Percentiles rank a stretch among this genome's conserved stretches.
phyloP scores from a whole-genome alignment of 169 alveolate species.

The Plasmodium falciparum region DNA sequence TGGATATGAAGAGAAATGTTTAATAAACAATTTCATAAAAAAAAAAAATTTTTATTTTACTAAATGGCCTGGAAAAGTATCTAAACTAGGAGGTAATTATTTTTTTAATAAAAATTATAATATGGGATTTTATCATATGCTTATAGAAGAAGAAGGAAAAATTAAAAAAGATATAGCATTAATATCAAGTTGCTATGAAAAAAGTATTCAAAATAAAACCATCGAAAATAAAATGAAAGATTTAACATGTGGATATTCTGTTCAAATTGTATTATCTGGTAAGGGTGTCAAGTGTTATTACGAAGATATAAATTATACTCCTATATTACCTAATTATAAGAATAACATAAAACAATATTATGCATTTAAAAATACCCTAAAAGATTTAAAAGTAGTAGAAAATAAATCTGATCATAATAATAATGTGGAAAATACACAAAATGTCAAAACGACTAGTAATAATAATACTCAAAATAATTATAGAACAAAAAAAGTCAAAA shows the following conservation, averaged over 20 bases:
- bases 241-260: conserved; percentile 88
- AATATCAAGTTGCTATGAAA: conserved; percentile 81
- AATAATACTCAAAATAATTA: conserved; percentile 15
- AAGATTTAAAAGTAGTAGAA: conserved; percentile 26
- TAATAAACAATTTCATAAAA: conserved; percentile 68
- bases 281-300: conserved; percentile 91
- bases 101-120: conserved; percentile 80
- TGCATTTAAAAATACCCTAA: conserved; percentile 21
- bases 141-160: conserved; percentile 73
- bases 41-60: conserved; percentile 81
- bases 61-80: conserved; percentile 85
- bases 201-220: conserved; percentile 75
- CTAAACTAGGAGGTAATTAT: conserved; percentile 81
- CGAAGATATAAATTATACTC: conserved; percentile 79
- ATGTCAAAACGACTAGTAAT: neutral
- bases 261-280: conserved; percentile 89
- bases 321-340: conserved; percentile 27
- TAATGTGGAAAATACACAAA: neutral
- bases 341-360: conserved; percentile 67
- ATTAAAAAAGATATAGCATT: conserved; percentile 80
- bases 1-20: conserved; percentile 59
- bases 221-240: conserved; percentile 83
- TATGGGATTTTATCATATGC: conserved; percentile 77
- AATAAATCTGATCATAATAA: conserved; percentile 8
- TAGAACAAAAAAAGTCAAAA: conserved; percentile 83